Percentiles rank a stretch among this genome's conserved stretches.
Conservation (phyloP, 1,284 basidiomycete genomes). For the Pascua guehoae region DNA sequence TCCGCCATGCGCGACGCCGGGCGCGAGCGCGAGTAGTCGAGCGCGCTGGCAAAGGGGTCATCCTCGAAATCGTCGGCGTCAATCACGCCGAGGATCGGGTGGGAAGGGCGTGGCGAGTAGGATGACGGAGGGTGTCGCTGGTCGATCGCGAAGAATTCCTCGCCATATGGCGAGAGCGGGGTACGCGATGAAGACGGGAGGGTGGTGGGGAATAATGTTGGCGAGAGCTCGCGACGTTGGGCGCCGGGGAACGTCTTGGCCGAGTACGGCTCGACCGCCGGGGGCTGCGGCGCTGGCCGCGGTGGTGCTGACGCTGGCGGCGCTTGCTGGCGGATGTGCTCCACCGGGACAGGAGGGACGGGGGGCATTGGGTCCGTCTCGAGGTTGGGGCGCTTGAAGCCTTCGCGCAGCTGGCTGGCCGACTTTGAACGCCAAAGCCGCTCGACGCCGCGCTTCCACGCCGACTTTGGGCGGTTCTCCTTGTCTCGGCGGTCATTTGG, state of each 20-base stretch:
- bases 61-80: slow-evolving; percentile 4
- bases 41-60: slow-evolving; percentile 39
- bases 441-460: slow-evolving; percentile 41
- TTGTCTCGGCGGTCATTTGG: too few relatives aligned
- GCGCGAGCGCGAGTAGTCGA: slow-evolving; percentile 16
- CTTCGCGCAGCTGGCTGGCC: slow-evolving; percentile 29
- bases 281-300: background rate
- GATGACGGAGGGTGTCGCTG: background rate
- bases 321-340: background rate
- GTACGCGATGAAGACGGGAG: background rate
- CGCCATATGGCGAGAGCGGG: too few relatives aligned
- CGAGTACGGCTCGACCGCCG: too few relatives aligned
- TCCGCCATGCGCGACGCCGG: background rate
- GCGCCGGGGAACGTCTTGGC: too few relatives aligned
- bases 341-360: slow-evolving; percentile 20
- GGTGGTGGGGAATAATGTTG: too few relatives aligned
- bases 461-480: slow-evolving; percentile 20
- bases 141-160: background rate
- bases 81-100: background rate
- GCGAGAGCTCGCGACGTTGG: too few relatives aligned
- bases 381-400: slow-evolving; percentile 7
- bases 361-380: slow-evolving; percentile 22
- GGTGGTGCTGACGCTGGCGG: background rate
- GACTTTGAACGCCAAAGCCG: slow-evolving; percentile 45
- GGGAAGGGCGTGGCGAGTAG: background rate